A percentile compares a stretch with the other conserved stretches of the same genome.
These are phyloP conservation scores for Thermothielavioides terrestris DNA, from an alignment of 495 filamentous ascomycete species.

Conservation along the genomic window DNA sequence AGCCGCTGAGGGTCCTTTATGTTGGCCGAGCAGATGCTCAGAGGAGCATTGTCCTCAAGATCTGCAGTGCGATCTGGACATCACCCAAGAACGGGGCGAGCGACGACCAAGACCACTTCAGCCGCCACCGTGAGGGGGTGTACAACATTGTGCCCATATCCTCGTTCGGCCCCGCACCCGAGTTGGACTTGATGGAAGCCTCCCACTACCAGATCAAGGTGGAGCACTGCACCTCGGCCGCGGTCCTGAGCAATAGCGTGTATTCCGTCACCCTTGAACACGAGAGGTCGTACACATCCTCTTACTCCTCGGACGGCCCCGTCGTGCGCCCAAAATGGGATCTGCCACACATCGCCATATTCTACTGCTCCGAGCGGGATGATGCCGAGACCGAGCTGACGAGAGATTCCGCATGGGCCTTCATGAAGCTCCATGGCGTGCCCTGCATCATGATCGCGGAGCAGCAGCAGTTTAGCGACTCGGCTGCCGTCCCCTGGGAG, in stretches of 20 bases:
- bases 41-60: conserved; percentile 65
- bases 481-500: conserved; percentile 16
- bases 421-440: conserved; percentile 57
- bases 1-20: conserved; percentile 63
- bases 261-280: conserved; percentile 53
- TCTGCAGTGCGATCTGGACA: conserved; percentile 53
- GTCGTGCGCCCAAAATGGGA: conserved; percentile 48
- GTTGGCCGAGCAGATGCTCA: conserved; percentile 54
- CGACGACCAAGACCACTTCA: conserved; percentile 13
- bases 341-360: conserved; percentile 61
- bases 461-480: conserved; percentile 43
- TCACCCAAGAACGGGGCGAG: conserved; percentile 23
- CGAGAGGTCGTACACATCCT: conserved; percentile 33
- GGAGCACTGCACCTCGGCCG: conserved; percentile 57
- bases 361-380: conserved; percentile 55
- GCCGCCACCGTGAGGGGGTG: conserved; percentile 22
- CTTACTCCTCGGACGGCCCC: conserved; percentile 16
- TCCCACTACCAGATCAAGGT: conserved; percentile 61
- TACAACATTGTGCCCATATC: conserved; percentile 70
- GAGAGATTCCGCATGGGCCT: conserved; percentile 46
- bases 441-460: conserved; percentile 62
- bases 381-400: conserved; percentile 39
- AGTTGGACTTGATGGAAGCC: conserved; percentile 65
- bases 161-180: conserved; percentile 59
- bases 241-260: conserved; percentile 1